Percentiles rank a stretch among this genome's conserved stretches.
Evolutionary conservation across 306 rosid species (phyloP).

Genomic region (Trifolium fragiferum): DNA sequence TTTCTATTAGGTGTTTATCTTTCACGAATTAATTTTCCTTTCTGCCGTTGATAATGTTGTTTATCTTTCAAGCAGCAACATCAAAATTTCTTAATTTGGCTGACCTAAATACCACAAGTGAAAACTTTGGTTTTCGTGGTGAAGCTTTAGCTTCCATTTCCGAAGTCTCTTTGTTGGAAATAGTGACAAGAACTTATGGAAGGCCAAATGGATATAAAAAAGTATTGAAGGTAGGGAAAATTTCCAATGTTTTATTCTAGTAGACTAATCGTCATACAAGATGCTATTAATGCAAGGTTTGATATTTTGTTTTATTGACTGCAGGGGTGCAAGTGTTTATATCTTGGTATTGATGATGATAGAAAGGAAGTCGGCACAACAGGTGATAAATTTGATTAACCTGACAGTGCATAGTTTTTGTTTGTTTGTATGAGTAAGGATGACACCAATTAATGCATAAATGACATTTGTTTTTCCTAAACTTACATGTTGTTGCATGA

Average conservation of each 20-base stretch:
- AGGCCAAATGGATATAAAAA: slow-evolving; percentile 91
- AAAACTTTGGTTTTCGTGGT: slow-evolving; percentile 87
- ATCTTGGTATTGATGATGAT: slow-evolving; percentile 80
- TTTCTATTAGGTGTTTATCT: slow-evolving; percentile 36
- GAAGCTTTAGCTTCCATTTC: slow-evolving; percentile 96
- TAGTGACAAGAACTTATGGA: slow-evolving; percentile 80
- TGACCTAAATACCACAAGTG: slow-evolving; percentile 52
- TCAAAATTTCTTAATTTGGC: slow-evolving; percentile 69
- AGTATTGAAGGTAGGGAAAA: slow-evolving; percentile 72
- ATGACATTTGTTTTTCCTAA: slow-evolving; percentile 26
- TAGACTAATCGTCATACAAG: slow-evolving; percentile 27
- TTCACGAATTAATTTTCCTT: slow-evolving; percentile 40
- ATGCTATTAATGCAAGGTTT: slow-evolving; percentile 46
- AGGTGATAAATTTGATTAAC: slow-evolving; percentile 54
- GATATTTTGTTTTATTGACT: slow-evolving; percentile 40
- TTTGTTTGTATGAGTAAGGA: slow-evolving; percentile 14
- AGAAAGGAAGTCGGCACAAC: slow-evolving; percentile 91
- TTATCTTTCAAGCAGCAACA: slow-evolving; percentile 63
- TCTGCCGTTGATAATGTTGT: slow-evolving; percentile 32
- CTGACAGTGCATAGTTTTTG: slow-evolving; percentile 13
- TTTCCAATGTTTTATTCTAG: slow-evolving; percentile 34
- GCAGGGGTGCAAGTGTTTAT: slow-evolving; percentile 88
- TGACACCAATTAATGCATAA: slow-evolving; percentile 26
- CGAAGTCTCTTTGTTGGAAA: slow-evolving; percentile 79
- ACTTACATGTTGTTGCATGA: slow-evolving; percentile 10